Base-by-base conservation (phyloP, 1,284 basidiomycete species). In the Tausonia pullulans region DNA sequence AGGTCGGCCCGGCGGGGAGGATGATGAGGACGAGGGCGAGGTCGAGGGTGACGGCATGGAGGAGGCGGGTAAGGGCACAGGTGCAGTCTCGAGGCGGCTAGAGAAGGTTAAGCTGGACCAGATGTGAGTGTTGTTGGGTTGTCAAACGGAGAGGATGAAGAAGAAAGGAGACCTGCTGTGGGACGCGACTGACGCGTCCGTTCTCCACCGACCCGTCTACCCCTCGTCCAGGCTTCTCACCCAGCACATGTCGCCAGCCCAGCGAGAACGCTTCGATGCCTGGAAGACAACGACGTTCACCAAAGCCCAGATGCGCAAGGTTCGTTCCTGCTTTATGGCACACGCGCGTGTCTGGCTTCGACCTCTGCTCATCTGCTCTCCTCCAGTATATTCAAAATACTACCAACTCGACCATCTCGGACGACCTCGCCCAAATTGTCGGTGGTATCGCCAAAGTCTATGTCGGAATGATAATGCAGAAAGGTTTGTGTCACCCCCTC, bases 391-490 rank as follows among this genome's bases (percentile, higher is more conserved):
- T 64, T 46, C 43, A 41, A n/a, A 39, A 50, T 1, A 45, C 57
- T 46, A 64, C 63, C 7, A 16, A 14, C 16, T 57, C 61, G 51
- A 52, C 58, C 8, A 65, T 65, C 43, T 58, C 52, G 40, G 64
- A 65, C 54, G 64, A 65, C 27, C 50, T 62, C 11, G 56, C 57
- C 43, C 64, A 61, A 16, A 65, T 65, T 39, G 54, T 65, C 10
- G 64, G 64, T 27, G 64, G 64, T 41, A 54, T 65, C n/a, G 48
- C 50, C 7, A 65, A 65, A 41, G 64, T 65, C 39, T 65, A 52
- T 27, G 64, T 65, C 11, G 64, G 64, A 2, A 50, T 62, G 40
- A 61, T 65, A 27, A 48, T 65, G 45, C 44, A 45, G 13, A 61
- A 58, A 46, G 64, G 64, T 65, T n/a, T 8, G 62, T 48, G 4